phyloP scores from a whole-genome alignment of 176 grass and related monocot genomes.

The Phoenix roebelenii region DNA sequence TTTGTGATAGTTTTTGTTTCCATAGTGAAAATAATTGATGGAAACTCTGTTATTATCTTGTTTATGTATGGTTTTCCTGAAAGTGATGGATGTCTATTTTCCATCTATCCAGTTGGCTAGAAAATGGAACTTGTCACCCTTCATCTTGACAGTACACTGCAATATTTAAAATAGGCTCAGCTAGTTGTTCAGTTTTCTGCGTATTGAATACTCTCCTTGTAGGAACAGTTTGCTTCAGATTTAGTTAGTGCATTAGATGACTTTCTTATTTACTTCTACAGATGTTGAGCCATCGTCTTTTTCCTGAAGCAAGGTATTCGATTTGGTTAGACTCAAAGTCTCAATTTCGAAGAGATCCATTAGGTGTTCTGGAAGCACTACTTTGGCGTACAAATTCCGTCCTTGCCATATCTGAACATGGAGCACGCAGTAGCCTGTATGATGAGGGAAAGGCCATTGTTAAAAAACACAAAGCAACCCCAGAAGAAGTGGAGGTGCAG shows the following conservation, averaged over 20 bases:
- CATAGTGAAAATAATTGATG: too few species aligned
- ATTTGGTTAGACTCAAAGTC: constrained; percentile 98
- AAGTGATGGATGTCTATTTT: too few species aligned
- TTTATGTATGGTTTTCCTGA: too few species aligned
- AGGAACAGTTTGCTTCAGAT: too few species aligned
- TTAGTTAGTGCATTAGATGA: constrained; percentile 1
- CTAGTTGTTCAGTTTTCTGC: too few species aligned
- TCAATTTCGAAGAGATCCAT: constrained; percentile 73
- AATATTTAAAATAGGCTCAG: too few species aligned
- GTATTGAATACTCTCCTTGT: too few species aligned
- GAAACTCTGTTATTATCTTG: too few species aligned
- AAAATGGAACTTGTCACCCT: too few species aligned
- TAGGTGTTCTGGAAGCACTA: constrained; percentile 66
- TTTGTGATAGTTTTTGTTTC: too few species aligned
- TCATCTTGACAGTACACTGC: too few species aligned
- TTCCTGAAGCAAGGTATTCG: constrained; percentile 71
- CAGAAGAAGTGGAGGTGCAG: constrained; percentile 79
- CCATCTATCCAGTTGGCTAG: too few species aligned
- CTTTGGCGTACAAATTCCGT: constrained; percentile 79
- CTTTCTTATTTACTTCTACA: constrained; percentile 20
- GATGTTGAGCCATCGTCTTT: constrained; percentile 89
- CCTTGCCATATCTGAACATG: constrained; percentile 87
- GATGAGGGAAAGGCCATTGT: constrained; percentile 83
- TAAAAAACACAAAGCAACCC: constrained; percentile 86
- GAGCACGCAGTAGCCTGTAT: constrained; percentile 71